phyloP scores from a whole-genome alignment of 345 rosid genomes.

The Acer saccharum region DNA sequence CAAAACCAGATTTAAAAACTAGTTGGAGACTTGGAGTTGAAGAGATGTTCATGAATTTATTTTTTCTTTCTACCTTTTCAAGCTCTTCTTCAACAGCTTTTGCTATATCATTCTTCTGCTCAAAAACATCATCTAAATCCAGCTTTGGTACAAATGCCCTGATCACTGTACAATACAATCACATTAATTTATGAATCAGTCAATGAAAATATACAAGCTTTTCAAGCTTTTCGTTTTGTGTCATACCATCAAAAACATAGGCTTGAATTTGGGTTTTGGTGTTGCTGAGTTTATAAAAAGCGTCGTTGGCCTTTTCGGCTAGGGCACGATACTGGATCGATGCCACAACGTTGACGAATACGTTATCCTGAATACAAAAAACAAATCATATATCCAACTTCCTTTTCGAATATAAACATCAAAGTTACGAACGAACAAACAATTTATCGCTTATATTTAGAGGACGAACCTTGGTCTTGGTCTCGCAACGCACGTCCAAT shows the following conservation, averaged over 20 bases:
- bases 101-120: slow-evolving; percentile 61
- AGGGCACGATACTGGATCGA: slow-evolving; percentile 55
- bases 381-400: neutral
- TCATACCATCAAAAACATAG: slow-evolving; percentile 55
- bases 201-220: no score
- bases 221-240: neutral
- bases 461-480: slow-evolving; percentile 36
- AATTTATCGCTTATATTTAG: no score
- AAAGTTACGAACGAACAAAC: neutral
- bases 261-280: slow-evolving; percentile 56
- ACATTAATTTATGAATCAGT: neutral
- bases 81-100: slow-evolving; percentile 59
- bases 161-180: slow-evolving; percentile 34
- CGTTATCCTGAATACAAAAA: slow-evolving; percentile 44
- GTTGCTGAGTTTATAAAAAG: slow-evolving; percentile 59
- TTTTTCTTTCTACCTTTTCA: slow-evolving; percentile 40
- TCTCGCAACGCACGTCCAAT: slow-evolving; percentile 42
- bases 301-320: slow-evolving; percentile 50
- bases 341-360: slow-evolving; percentile 61
- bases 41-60: slow-evolving; percentile 6
- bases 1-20: neutral
- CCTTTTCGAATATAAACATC: neutral
- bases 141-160: slow-evolving; percentile 59
- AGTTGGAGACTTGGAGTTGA: neutral
- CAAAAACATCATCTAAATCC: slow-evolving; percentile 52